phyloP scores from a whole-genome alignment of 306 rosid genomes.

The Sphenostylis stenocarpa region DNA sequence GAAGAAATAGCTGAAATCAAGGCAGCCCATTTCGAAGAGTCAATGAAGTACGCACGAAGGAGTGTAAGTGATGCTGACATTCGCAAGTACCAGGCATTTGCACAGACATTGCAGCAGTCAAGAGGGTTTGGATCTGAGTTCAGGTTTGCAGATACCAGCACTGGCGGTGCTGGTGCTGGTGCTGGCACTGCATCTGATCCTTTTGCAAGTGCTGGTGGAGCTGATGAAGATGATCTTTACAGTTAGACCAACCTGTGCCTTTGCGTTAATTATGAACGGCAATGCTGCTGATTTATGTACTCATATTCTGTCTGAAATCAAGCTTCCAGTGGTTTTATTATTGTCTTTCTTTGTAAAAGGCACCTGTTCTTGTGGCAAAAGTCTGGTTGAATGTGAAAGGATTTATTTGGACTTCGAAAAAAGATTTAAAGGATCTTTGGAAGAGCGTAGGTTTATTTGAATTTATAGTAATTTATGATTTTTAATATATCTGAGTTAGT shows the following conservation, averaged over 20 bases:
- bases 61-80: conserved; percentile 97
- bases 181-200: conserved; percentile 60
- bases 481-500: neutral
- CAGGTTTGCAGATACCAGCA: conserved; percentile 63
- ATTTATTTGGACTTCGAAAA: neutral
- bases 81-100: conserved; percentile 97
- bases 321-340: conserved; percentile 35
- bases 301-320: conserved; percentile 17
- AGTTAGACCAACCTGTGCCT: conserved; percentile 46
- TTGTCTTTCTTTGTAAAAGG: conserved; percentile 19
- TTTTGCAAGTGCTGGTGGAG: conserved; percentile 75
- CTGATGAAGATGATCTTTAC: conserved; percentile 96
- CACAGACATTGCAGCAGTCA: conserved; percentile 97
- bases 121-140: conserved; percentile 94
- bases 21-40: conserved; percentile 96
- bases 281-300: conserved; percentile 16
- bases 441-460: neutral
- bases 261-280: neutral
- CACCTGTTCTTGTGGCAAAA: conserved; percentile 25
- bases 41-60: conserved; percentile 95
- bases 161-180: conserved; percentile 31
- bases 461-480: neutral
- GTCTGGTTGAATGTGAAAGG: conserved; percentile 14
- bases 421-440: neutral
- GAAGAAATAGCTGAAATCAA: conserved; percentile 89